phyloP scores from a whole-genome alignment of 202 grass and related monocot genomes.

The Hordeum pubiflorum region DNA sequence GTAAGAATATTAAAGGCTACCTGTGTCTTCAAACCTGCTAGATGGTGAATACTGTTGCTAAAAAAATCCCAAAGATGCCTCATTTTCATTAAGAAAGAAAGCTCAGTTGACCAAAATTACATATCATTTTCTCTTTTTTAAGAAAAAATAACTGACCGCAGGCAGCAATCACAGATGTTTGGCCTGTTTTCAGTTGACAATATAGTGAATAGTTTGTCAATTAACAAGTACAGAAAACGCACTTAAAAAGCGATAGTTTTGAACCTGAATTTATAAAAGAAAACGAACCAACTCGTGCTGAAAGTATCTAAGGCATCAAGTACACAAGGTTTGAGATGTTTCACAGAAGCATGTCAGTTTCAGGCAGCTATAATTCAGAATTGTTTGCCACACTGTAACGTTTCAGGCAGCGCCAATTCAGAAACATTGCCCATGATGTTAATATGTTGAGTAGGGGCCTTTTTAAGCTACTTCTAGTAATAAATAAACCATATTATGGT shows the following conservation, averaged over 20 bases:
- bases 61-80: background rate
- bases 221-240: background rate
- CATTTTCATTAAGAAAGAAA: background rate
- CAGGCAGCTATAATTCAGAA: slow-evolving; percentile 6
- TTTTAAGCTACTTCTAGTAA: background rate
- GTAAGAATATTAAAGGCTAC: background rate
- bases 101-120: background rate
- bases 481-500: slow-evolving; percentile 1
- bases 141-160: background rate
- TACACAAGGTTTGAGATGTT: background rate
- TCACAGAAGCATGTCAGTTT: background rate
- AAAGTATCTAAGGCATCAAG: background rate
- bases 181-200: background rate
- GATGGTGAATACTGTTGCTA: background rate
- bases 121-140: background rate
- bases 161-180: background rate
- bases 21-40: background rate
- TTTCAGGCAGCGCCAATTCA: background rate
- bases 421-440: slow-evolving; percentile 19
- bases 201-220: background rate
- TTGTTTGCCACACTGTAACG: background rate
- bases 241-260: background rate
- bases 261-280: background rate
- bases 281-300: background rate
- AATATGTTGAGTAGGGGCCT: background rate